Base-by-base conservation (phyloP, 441 rosid genomes). In the Arabidopsis lyrata region DNA sequence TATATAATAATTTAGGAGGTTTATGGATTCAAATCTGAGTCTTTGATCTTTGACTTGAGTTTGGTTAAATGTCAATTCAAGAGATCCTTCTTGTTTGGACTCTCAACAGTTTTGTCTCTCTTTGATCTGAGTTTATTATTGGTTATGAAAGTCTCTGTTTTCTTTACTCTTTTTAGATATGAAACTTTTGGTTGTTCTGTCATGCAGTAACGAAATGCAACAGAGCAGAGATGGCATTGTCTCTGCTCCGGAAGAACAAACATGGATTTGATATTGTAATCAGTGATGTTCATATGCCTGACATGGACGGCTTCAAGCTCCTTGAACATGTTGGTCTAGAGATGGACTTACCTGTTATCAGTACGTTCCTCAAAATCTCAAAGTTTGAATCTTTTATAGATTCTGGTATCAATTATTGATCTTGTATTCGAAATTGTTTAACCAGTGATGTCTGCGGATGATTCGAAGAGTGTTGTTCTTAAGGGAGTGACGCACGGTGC, bases 381-480 rank as follows among this genome's bases (percentile, higher is more conserved):
- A 42, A 54, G 44, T 22, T 44, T 12, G 41, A 36, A 41, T 59
- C 32, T 57, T 48, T 7, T 20, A 6, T 35, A 5, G n/a, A 10
- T 34, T 56, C 15, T 47, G 58, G 52, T 59, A 20, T 42, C 22
- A 6, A 8, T 53, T 8, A 34, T 65, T 69, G 45, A 69, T 66
- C 24, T 31, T 48, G 7, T 5, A 20, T 63, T 27, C 16, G 2
- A 4, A 39, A n/a, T 22, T 44, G 57, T 35, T 10, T 57, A 1
- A 58, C 15, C 85, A 95, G 99, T 95, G 99, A 92, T 95, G 99
- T 95, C 99, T 1, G 96, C 90, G 5, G 99, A 95, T 83, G 97
- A 89, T 52, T 89, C 90, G 39, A 90, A 92, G 74, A 76, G 74
- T 55, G 97, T 95, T 22, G 99, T 95, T 5, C 87, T 92, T 84